A percentile compares a stretch with the other conserved stretches of the same genome.
Evolutionary conservation across 2,329 filamentous ascomycete species (phyloP).

Genomic region (Thermothelomyces thermophilus): DNA sequence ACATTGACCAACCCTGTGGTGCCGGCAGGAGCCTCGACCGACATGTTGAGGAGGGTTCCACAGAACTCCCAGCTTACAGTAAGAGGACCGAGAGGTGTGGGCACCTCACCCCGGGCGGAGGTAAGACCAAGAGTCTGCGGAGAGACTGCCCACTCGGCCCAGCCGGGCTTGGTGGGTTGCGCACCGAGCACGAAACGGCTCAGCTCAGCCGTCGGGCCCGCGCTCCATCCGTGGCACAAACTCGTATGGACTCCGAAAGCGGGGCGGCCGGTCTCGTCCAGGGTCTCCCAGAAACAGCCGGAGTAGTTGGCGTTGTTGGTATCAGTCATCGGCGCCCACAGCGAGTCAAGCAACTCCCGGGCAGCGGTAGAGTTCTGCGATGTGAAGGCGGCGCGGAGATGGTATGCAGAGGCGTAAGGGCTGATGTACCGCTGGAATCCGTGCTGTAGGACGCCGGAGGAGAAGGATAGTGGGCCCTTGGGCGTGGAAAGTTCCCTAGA

Average conservation of each 20-base stretch:
- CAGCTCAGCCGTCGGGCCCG: neutral
- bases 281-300: neutral
- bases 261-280: neutral
- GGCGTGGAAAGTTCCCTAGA: neutral
- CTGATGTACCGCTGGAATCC: conserved; percentile 1
- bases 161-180: neutral
- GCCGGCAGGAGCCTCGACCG: neutral
- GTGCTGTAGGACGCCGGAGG: neutral
- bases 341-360: neutral
- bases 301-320: neutral
- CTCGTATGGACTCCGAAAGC: neutral
- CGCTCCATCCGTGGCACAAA: neutral
- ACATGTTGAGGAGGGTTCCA: neutral
- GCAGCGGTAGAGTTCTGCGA: neutral
- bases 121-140: neutral
- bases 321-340: neutral
- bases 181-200: neutral
- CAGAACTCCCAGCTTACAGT: neutral
- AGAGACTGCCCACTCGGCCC: neutral
- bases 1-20: neutral
- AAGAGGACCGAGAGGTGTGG: neutral
- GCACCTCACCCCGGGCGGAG: neutral
- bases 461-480: neutral
- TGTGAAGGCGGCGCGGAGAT: neutral
- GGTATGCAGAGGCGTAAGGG: neutral